Evolutionary conservation across 2,329 filamentous ascomycete species (phyloP).

Genomic region (Colletotrichum tanaceti): DNA sequence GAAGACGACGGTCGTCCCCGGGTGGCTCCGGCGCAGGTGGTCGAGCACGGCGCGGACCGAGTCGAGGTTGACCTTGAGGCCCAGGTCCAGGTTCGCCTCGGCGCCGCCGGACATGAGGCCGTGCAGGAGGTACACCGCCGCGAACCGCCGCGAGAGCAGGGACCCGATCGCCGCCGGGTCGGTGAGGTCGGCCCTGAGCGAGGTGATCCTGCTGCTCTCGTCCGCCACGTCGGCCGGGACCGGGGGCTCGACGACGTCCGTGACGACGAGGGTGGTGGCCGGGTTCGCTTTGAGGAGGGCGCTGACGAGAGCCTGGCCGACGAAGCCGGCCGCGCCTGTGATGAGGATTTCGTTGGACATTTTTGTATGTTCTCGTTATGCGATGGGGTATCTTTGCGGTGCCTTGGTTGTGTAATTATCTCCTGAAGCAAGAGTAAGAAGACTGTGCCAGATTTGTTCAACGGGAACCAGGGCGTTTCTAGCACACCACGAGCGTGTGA

Average conservation of each 20-base stretch:
- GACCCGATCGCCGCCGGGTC: constrained; percentile 46
- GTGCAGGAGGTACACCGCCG: constrained; percentile 69
- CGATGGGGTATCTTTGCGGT: too few relatives aligned
- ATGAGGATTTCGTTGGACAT: constrained; percentile 63
- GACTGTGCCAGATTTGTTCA: too few relatives aligned
- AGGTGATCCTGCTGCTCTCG: constrained; percentile 41
- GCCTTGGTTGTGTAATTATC: too few relatives aligned
- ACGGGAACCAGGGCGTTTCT: background rate
- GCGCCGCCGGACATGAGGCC: constrained; percentile 73
- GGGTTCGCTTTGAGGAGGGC: constrained; percentile 60
- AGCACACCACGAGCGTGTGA: background rate
- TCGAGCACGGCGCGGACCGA: constrained; percentile 66
- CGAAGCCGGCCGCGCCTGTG: constrained; percentile 73
- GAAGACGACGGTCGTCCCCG: constrained; percentile 67
- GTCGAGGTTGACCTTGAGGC: constrained; percentile 69
- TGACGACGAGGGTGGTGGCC: constrained; percentile 61
- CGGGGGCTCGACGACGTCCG: constrained; percentile 66
- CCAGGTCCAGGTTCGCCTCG: constrained; percentile 67
- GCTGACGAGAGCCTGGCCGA: constrained; percentile 70
- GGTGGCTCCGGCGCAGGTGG: constrained; percentile 56
- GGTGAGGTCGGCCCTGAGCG: constrained; percentile 50
- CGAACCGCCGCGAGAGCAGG: constrained; percentile 50
- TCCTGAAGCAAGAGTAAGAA: too few relatives aligned
- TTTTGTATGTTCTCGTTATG: background rate
- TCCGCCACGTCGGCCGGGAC: constrained; percentile 56